Conservation (phyloP, 768 basidiomycete genomes). For the Amanita pseudoporphyria region DNA sequence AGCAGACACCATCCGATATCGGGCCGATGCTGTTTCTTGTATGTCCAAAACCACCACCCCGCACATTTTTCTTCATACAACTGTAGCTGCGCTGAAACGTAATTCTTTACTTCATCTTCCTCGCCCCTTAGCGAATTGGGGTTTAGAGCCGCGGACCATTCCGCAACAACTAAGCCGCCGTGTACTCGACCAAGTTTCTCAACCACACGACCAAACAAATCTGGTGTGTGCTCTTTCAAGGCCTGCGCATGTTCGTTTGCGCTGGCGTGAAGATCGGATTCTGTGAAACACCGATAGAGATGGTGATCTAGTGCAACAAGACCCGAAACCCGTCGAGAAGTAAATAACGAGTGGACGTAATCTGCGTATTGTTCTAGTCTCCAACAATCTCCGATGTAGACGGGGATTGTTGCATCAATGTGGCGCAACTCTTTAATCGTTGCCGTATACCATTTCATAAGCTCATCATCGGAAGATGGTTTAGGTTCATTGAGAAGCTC, state of each 20-base stretch:
- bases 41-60: constrained; percentile 84
- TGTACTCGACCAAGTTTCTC: constrained; percentile 25
- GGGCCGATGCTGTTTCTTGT: constrained; percentile 54
- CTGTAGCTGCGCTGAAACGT: constrained; percentile 53
- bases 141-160: constrained; percentile 74
- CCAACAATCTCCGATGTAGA: constrained; percentile 77
- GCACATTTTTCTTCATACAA: constrained; percentile 54
- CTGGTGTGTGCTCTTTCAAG: constrained; percentile 26
- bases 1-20: constrained; percentile 71
- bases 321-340: constrained; percentile 6
- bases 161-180: constrained; percentile 53
- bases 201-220: constrained; percentile 24
- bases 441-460: constrained; percentile 55
- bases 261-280: constrained; percentile 40
- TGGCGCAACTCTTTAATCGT: constrained; percentile 44
- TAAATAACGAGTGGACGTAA: constrained; percentile 26
- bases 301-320: constrained; percentile 72
- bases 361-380: constrained; percentile 51
- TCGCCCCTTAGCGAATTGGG: constrained; percentile 39
- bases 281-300: constrained; percentile 74
- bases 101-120: constrained; percentile 31
- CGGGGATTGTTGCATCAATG: constrained; percentile 46
- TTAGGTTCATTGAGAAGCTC: constrained; percentile 53
- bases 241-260: constrained; percentile 46
- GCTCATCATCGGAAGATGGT: constrained; percentile 35